These are phyloP conservation scores for Aspergillus luchuensis DNA, from an alignment of 2,329 filamentous ascomycete genomes.

Conservation along the genomic window DNA sequence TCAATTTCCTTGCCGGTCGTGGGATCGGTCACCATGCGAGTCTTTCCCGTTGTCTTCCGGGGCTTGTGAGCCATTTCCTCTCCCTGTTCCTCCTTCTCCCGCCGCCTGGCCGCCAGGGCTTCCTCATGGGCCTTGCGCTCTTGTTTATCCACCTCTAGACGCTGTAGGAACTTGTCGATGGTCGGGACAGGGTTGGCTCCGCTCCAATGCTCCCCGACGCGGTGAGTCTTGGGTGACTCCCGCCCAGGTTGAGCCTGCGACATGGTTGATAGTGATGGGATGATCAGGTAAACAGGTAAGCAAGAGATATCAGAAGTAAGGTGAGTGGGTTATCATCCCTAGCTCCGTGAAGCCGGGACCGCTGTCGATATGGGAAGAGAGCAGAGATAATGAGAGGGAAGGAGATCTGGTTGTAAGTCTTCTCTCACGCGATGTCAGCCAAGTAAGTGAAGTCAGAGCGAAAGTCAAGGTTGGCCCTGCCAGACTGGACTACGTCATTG, in stretches of 20 bases:
- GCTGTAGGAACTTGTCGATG: constrained; percentile 78
- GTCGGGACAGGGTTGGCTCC: constrained; percentile 83
- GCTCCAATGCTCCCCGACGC: constrained; percentile 72
- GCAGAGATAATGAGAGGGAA: not conserved
- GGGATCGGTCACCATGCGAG: constrained; percentile 76
- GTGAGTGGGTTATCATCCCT: not conserved
- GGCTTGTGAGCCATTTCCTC: constrained; percentile 56
- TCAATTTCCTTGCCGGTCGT: constrained; percentile 83
- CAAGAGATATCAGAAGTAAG: not conserved
- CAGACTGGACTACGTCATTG: constrained; percentile 40
- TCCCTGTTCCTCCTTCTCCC: constrained; percentile 37
- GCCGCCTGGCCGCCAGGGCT: constrained; percentile 11
- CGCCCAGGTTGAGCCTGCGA: constrained; percentile 17
- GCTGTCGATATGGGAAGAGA: not conserved
- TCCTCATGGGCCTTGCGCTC: constrained; percentile 58
- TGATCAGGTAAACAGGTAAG: not conserved
- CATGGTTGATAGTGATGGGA: constrained; percentile 14
- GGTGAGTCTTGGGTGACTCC: constrained; percentile 41
- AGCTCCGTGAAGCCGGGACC: not conserved
- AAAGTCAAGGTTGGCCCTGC: not conserved
- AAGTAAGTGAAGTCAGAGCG: not conserved
- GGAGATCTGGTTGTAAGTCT: not conserved
- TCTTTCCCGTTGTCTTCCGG: constrained; percentile 46
- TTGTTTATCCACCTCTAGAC: constrained; percentile 76
- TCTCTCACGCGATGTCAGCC: not conserved